These are phyloP conservation scores for Cladosporium sp. DNA, from an alignment of 2,329 filamentous ascomycete genomes.

Conservation along the genomic window DNA sequence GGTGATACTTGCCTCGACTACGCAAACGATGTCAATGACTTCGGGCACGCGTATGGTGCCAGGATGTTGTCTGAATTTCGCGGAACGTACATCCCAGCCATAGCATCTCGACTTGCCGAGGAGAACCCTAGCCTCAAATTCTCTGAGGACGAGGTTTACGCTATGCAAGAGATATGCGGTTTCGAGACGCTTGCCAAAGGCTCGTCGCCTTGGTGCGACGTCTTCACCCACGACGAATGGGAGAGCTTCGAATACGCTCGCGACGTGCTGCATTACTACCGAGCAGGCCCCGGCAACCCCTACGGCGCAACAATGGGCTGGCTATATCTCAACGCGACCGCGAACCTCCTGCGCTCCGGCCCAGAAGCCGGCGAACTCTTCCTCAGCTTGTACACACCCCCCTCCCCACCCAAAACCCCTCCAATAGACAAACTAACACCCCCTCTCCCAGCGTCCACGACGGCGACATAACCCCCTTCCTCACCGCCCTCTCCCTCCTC, in stretches of 20 bases:
- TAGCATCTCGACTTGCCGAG: constrained; percentile 39
- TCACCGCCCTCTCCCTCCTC: constrained; percentile 48
- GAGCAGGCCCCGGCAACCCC: constrained; percentile 51
- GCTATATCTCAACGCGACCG: constrained; percentile 54
- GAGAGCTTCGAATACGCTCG: constrained; percentile 52
- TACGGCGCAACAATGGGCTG: constrained; percentile 51
- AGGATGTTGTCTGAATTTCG: constrained; percentile 44
- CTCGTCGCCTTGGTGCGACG: constrained; percentile 49
- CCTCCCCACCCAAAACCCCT: constrained; percentile 23
- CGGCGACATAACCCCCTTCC: constrained; percentile 51
- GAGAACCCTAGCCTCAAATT: constrained; percentile 41
- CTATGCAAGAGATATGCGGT: constrained; percentile 57
- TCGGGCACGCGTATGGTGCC: constrained; percentile 47
- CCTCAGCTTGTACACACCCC: constrained; percentile 44
- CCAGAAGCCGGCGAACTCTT: constrained; percentile 44
- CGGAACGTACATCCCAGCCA: constrained; percentile 41
- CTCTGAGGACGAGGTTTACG: constrained; percentile 45
- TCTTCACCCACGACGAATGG: constrained; percentile 51
- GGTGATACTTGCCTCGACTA: constrained; percentile 42
- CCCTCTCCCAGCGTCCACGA: constrained; percentile 43
- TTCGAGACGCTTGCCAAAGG: constrained; percentile 52
- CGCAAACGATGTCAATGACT: constrained; percentile 26
- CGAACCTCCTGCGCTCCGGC: constrained; percentile 40
- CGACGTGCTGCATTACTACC: constrained; percentile 54
- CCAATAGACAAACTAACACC: constrained; percentile 16